Base-by-base conservation (phyloP, 169 alveolate species). In the Cryptosporidium meleagridis region DNA sequence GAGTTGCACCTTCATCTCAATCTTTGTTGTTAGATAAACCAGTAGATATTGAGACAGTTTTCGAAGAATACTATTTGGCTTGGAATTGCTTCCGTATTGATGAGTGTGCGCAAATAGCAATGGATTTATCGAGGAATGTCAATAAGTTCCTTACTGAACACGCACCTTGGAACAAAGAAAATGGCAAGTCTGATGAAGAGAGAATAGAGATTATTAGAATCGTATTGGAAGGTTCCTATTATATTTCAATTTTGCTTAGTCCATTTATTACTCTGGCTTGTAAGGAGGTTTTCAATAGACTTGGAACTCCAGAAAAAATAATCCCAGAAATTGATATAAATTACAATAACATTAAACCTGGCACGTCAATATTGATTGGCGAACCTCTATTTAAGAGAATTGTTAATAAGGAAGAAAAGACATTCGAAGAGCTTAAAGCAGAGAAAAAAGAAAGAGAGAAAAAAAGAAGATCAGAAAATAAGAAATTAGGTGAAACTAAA, bases 151-250 rank as follows among this genome's bases (percentile, higher is more conserved):
- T 96, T 33, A 96, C 98, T 0, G 97, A 93, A 62, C 91, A 87
- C 14, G 97, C 96, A 12, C 98, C 98, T 5, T 96, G 98, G 98
- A 85, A 86, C 72, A 87, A 85, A 68, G 73, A 65, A 58, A 91
- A 75, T 33, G 89, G 70, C 8, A 92, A 70, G 37, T 72, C 89
- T 21, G 93, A 86, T 31, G 94, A 93, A 31, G 86, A 92, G 18
- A 59, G 75, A 6, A 31, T 41, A 26, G 96, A 93, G 31, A 91
- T 93, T 18, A 93, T 96, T n/a, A 93, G 98, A 62, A 75, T 93
- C n/a, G 93, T 93, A 72, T 91, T 96, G 69, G 98, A 97, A 92
- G 95, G 96, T n/a, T 92, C 96, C 35, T 97, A 96, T 89, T 93
- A 93, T 55, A 80, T 96, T 75, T 96, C 96, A 16, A 97, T 95